Base-by-base conservation (phyloP, 495 filamentous ascomycete genomes). In the Bacidia gigantensis region DNA sequence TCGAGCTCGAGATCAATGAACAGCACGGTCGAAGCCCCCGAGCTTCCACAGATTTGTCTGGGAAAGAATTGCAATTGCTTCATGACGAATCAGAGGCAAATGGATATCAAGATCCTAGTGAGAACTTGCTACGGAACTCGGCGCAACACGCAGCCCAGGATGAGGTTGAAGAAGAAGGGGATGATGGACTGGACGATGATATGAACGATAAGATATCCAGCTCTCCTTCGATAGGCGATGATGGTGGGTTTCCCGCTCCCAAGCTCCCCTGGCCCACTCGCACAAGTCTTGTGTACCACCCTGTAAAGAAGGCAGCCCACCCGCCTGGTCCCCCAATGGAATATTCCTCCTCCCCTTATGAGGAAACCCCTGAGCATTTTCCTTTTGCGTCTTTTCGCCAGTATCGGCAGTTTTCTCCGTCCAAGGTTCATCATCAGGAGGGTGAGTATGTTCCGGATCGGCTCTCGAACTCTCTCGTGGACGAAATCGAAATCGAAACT, bases 171-270 rank as follows among this genome's bases (percentile, higher is more conserved):
- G 86, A 88, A 58, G 74, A 77, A 35, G 89, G 88, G 58, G 87
- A 90, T 61, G 82, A 86, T 56, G 71, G 79, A 51, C 64, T 86
- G 64, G 90, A 95, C 60, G 92, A 97, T 63, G 85, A 89, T 72
- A 71, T 86, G 73, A 86, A 90, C 83, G 92, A 96, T 71, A 90
- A 90, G 68, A 94, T 98, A 44, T 95, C 89, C 46, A 96, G 89
- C 66, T 95, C 89, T 57, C 92, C 92, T 56, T 96, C 89, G 50
- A 99, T 99, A 65, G 56, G 56, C 23, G 87, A 92, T 67, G 93
- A 99, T 77, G 92, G 92, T 98, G 78, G 72, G 89, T 88, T 55
- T 58, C 64, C 64, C 58, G 66, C 67, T 58, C 66, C 71, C 51
- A n/a, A 44, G 20, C 72, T 68, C 46, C 52, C 53, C 45, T 69